phyloP scores from a whole-genome alignment of 768 basidiomycete genomes.

The Tylopilus felleus region DNA sequence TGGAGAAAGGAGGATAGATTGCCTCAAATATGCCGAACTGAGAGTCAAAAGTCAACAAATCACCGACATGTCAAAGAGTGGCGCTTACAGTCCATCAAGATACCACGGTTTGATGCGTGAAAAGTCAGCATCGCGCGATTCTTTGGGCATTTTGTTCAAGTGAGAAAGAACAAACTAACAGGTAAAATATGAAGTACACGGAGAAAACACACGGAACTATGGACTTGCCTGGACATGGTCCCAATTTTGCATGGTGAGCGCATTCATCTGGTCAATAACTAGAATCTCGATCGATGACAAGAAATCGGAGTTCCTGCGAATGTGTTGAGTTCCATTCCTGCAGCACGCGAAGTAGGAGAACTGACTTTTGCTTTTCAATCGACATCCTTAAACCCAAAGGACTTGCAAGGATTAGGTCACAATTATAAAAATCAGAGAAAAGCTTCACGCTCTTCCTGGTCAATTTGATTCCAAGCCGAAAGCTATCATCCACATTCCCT shows the following conservation, averaged over 20 bases:
- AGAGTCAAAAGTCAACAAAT: background rate
- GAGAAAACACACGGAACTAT: background rate
- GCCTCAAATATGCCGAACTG: conserved; percentile 83
- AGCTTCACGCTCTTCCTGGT: conserved; percentile 90
- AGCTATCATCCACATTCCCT: conserved; percentile 97
- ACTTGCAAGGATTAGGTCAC: conserved; percentile 90
- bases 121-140: conserved; percentile 92
- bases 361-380: conserved; percentile 92
- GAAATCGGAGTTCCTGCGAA: conserved; percentile 75
- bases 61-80: conserved; percentile 60
- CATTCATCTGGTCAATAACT: conserved; percentile 90
- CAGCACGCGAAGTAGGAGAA: conserved; percentile 1
- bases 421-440: conserved; percentile 86
- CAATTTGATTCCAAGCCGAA: conserved; percentile 88
- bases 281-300: conserved; percentile 90
- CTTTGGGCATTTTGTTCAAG: conserved; percentile 87
- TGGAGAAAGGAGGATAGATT: conserved; percentile 82
- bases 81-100: conserved; percentile 87
- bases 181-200: background rate
- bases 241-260: conserved; percentile 98
- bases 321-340: background rate
- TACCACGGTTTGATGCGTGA: conserved; percentile 98
- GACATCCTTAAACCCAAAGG: conserved; percentile 88
- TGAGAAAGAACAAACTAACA: conserved; percentile 77
- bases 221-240: conserved; percentile 84